Evolutionary conservation across 345 rosid genomes (phyloP), one percentile per base, ranked within the genome.

Genomic region (Erysimum cheiranthoides): DNA sequence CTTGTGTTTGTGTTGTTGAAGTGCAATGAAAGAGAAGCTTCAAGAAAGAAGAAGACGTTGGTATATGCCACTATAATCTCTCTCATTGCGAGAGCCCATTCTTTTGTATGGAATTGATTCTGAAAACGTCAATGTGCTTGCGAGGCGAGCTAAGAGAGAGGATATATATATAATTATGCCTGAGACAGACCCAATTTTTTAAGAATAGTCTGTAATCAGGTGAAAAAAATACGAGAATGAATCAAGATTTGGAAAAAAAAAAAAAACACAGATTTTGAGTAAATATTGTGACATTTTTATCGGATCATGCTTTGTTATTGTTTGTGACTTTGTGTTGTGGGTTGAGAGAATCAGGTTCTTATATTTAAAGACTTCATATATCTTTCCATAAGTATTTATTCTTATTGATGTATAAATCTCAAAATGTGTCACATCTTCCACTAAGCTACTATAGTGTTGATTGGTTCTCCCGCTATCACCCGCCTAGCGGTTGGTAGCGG

Each of bases 81-180:
- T 71, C 51, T 71, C 60, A n/a, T 25, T 46, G 7, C 1, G 31
- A 38, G 62, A 62, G 70, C 40, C 40, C 32, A 52, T 31, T 63
- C 18, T 30, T 72, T 71, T 61, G 6, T 50, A 71, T 13, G 52
- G 60, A 50, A 38, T 39, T 73, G 25, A 46, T 73, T 64, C 49
- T 73, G 56, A 63, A 40, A 42, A 42, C 40, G 70, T 21, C 35
- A 32, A 32, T 40, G 53, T 40, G 54, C 34, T 63, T 53, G 70
- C 45, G 18, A 63, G 54, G 54, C 11, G 70, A 62, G 70, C 60
- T 49, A 35, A 35, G 27, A 62, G 61, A 47, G 49, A 7, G n/a
- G 25, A 36, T 5, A 32, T 9, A 32, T 21, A 60, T 10, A 5
- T 27, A 1, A 52, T 25, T 52, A 52, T 71, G 28, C 67, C 58